These are phyloP conservation scores for Fusarium euwallaceae DNA, from an alignment of 2,329 filamentous ascomycete species.

Conservation along the genomic window DNA sequence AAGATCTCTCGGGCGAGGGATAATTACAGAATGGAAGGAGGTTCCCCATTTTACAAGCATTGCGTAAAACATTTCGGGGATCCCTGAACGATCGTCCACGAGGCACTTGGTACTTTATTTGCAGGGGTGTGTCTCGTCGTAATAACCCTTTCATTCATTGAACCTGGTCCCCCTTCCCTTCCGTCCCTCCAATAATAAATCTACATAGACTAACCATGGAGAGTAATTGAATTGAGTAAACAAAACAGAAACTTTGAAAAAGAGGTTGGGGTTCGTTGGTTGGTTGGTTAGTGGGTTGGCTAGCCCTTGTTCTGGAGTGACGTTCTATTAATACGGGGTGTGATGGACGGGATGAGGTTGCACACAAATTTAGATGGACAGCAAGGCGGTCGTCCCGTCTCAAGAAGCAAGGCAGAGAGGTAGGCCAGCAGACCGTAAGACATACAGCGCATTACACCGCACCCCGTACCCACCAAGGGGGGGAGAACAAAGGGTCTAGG, in stretches of 20 bases:
- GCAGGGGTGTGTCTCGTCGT: constrained; percentile 4
- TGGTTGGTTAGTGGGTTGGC: background rate
- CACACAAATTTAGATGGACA: background rate
- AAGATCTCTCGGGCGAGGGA: background rate
- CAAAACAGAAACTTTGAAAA: background rate
- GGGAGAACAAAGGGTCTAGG: constrained; percentile 1
- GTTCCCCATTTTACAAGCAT: background rate
- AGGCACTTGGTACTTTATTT: background rate
- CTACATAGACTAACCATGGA: background rate
- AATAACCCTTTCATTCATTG: background rate
- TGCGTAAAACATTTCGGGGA: background rate
- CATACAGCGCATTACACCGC: background rate
- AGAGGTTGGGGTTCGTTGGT: background rate
- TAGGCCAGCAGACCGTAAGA: background rate
- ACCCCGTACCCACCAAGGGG: constrained; percentile 7
- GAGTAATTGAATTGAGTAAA: background rate
- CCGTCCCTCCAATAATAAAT: background rate
- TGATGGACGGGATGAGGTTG: background rate
- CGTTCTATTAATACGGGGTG: background rate
- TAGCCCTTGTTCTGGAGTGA: background rate
- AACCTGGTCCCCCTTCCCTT: background rate
- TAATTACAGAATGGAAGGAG: background rate
- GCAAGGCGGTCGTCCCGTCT: constrained; percentile 2
- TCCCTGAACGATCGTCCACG: background rate
- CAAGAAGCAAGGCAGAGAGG: background rate